phyloP scores from a whole-genome alignment of 202 grass and related monocot genomes.

The Zoysia matrella region DNA sequence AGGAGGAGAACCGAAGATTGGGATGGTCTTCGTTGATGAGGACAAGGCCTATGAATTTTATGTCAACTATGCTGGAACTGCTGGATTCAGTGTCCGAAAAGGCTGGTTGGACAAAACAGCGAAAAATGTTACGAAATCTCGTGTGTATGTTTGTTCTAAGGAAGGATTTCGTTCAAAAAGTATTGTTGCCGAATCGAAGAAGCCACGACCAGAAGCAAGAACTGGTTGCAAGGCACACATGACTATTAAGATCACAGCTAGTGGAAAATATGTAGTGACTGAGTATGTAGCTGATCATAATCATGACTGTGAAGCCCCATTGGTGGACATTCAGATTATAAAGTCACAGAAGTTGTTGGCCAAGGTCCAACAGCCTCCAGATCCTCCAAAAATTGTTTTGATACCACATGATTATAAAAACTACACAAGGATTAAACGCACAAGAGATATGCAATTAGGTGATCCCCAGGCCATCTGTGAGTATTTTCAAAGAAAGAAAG shows the following conservation, averaged over 20 bases:
- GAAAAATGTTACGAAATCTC: slow-evolving; percentile 65
- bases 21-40: slow-evolving; percentile 84
- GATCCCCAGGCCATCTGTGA: slow-evolving; percentile 72
- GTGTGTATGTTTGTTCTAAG: slow-evolving; percentile 80
- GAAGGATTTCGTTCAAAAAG: slow-evolving; percentile 73
- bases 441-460: slow-evolving; percentile 57
- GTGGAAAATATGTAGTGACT: slow-evolving; percentile 73
- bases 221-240: slow-evolving; percentile 82
- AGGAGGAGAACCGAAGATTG: slow-evolving; percentile 71
- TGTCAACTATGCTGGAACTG: slow-evolving; percentile 64
- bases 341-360: slow-evolving; percentile 77
- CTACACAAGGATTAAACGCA: slow-evolving; percentile 64
- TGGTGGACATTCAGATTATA: slow-evolving; percentile 82
- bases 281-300: slow-evolving; percentile 84
- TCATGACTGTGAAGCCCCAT: slow-evolving; percentile 70
- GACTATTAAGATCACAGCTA: slow-evolving; percentile 80
- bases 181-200: slow-evolving; percentile 65
- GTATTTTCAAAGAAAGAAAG: slow-evolving; percentile 87
- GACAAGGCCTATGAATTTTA: slow-evolving; percentile 86
- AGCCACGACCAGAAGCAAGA: slow-evolving; percentile 66
- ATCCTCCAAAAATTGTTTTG: slow-evolving; percentile 58
- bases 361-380: slow-evolving; percentile 64
- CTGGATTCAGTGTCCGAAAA: slow-evolving; percentile 82
- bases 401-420: slow-evolving; percentile 90
- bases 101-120: slow-evolving; percentile 80